Conservation (phyloP, 2,329 filamentous ascomycete genomes). For the Lizonia empirigonia region DNA sequence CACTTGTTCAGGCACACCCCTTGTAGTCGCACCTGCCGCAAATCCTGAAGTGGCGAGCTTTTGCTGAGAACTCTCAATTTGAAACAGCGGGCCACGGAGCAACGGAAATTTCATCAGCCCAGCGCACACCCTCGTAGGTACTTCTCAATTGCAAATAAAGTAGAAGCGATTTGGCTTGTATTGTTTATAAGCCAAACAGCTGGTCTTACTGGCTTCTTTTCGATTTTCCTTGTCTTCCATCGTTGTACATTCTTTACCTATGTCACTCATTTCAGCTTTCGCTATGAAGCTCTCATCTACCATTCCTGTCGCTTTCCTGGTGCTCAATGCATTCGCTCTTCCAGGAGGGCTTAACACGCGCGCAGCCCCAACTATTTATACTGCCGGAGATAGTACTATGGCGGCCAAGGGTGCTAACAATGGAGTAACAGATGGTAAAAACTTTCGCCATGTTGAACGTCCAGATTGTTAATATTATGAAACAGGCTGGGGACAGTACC, state of each 20-base stretch:
- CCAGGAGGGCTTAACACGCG: not conserved
- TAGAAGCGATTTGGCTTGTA: not conserved
- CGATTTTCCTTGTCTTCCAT: not conserved
- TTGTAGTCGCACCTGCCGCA: no score
- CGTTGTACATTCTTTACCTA: not conserved
- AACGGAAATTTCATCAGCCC: not conserved
- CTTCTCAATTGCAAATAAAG: not conserved
- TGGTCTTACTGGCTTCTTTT: not conserved
- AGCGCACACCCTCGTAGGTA: not conserved
- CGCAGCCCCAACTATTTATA: not conserved
- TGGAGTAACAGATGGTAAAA: not conserved
- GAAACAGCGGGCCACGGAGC: not conserved
- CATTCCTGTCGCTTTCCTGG: not conserved
- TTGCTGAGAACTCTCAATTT: not conserved
- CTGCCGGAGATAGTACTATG: conserved; percentile 2
- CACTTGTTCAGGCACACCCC: no score
- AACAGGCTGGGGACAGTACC: not conserved
- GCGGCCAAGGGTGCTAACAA: conserved; percentile 3
- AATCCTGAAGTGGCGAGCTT: not conserved
- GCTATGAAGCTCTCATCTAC: not conserved
- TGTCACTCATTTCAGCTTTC: not conserved
- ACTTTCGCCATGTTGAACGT: not conserved
- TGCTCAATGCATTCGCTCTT: not conserved
- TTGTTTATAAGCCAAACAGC: not conserved
- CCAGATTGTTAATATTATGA: not conserved